A percentile compares a stretch with the other conserved stretches of the same genome.
These are phyloP conservation scores for Platanus orientalis DNA, from an alignment of 164 flowering plant genomes.

Conservation along the genomic window DNA sequence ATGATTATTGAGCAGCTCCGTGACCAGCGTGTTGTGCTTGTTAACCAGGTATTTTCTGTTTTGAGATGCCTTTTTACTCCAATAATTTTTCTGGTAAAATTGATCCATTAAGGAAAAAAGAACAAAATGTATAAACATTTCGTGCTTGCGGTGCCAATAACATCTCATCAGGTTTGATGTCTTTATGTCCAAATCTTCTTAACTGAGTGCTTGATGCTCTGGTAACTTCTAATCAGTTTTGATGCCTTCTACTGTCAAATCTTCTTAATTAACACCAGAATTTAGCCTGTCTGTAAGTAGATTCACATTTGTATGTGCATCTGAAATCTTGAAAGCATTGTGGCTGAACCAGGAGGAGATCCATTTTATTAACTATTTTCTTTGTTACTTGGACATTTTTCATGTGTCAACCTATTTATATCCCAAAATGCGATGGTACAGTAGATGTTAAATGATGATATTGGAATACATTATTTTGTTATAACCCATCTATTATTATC, in stretches of 20 bases:
- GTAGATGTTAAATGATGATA: neutral
- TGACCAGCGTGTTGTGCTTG: conserved; percentile 98
- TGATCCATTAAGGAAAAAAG: neutral
- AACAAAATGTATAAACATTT: no score
- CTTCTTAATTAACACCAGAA: neutral
- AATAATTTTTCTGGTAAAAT: neutral
- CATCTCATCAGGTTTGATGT: no score
- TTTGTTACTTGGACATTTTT: neutral
- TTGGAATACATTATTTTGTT: neutral
- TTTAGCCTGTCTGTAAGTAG: neutral
- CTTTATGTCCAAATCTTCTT: no score
- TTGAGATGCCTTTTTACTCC: conserved; percentile 1
- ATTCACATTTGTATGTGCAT: neutral
- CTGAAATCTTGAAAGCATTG: neutral
- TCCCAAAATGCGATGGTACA: neutral
- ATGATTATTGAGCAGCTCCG: conserved; percentile 94
- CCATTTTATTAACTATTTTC: neutral
- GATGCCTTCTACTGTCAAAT: neutral
- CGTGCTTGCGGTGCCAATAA: no score
- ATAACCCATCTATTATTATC: neutral
- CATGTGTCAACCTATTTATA: neutral
- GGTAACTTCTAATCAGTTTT: no score
- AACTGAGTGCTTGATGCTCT: no score
- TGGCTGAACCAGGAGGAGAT: neutral
- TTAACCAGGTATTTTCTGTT: conserved; percentile 65